Evolutionary conservation across 805 yeast genomes (phyloP), one percentile per base, ranked within the genome.

Genomic region (Candida maris): DNA sequence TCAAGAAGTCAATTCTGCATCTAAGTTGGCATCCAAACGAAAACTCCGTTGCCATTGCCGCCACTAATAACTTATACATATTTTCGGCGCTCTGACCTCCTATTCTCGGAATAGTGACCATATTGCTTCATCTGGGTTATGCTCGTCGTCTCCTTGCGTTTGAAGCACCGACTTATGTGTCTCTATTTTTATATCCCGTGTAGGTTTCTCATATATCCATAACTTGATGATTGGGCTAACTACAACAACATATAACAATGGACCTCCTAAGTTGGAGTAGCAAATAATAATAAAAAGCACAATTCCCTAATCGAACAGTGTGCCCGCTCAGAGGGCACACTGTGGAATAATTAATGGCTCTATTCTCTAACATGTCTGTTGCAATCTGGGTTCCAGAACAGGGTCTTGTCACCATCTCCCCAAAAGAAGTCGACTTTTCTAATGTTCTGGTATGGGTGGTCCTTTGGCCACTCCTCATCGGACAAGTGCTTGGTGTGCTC

Each of bases 21-120:
- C 72, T 88, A 63, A 87, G 97, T 61, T 93, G 99, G 98, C 98
- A 93, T 70, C 98, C 99, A 46, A 73, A 71, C 50, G 98, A 94
- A 66, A 87, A 93, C 66, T 81, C 93, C 35, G 95, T 93, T 49
- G 98, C 98, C 28, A 85, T 93, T 56, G 97, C 97, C 32, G 97
- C 98, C 14, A 93, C 99, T 16, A 94, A 93, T 68, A 93, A 93
- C 66, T 73, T 86, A 51, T 85, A 83, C 65, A 83, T 85, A 42
- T 85, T 85, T 60, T 81, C 91, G 39, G 82, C 93, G 37, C 70
- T 80, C 52, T 83, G 64, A 52, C 27, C 28, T 34, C n/a, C n/a
- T n/a, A n/a, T n/a, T n/a, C n/a, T n/a, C n/a, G n/a, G n/a, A n/a
- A n/a, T n/a, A n/a, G n/a, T n/a, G n/a, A n/a, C n/a, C n/a, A n/a